Evolutionary conservation across 2,329 filamentous ascomycete genomes (phyloP).

Genomic region (Colletotrichum neosansevieriae): DNA sequence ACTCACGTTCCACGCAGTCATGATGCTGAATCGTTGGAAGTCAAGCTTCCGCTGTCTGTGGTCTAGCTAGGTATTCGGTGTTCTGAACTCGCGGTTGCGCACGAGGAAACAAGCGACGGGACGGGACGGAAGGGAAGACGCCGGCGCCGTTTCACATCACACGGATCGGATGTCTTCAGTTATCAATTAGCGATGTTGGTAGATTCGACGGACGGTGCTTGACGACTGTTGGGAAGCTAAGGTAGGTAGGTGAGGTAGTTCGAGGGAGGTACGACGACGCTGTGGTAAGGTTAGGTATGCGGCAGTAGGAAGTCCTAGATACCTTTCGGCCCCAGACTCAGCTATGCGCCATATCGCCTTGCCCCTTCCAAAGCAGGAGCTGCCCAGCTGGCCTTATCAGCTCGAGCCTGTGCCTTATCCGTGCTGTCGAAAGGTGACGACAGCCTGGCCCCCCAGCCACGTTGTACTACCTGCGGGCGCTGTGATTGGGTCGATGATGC

Average conservation of each 20-base stretch:
- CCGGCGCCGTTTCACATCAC: conserved; percentile 40
- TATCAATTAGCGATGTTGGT: background rate
- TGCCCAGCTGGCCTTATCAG: conserved; percentile 39
- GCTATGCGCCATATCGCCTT: conserved; percentile 22
- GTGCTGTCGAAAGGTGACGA: conserved; percentile 39
- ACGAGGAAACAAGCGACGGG: conserved; percentile 19
- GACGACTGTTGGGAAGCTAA: background rate
- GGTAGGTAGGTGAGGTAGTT: conserved; percentile 7
- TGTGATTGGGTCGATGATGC: conserved; percentile 15
- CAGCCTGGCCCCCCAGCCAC: conserved; percentile 36
- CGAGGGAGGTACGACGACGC: background rate
- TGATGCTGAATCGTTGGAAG: conserved; percentile 44
- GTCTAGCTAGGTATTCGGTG: background rate
- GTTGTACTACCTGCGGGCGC: conserved; percentile 4
- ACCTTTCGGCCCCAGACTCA: conserved; percentile 1
- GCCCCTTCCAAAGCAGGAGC: conserved; percentile 16
- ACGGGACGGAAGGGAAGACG: conserved; percentile 20
- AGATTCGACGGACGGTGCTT: conserved; percentile 1
- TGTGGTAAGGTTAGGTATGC: conserved; percentile 9
- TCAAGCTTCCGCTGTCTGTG: conserved; percentile 25
- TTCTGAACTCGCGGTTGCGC: conserved; percentile 25
- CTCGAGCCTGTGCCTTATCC: conserved; percentile 38
- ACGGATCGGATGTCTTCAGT: conserved; percentile 24
- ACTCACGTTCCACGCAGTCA: conserved; percentile 57
- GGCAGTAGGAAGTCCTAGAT: background rate